Evolutionary conservation across 495 filamentous ascomycete genomes (phyloP).

Genomic region (Aspergillus kassunensis): DNA sequence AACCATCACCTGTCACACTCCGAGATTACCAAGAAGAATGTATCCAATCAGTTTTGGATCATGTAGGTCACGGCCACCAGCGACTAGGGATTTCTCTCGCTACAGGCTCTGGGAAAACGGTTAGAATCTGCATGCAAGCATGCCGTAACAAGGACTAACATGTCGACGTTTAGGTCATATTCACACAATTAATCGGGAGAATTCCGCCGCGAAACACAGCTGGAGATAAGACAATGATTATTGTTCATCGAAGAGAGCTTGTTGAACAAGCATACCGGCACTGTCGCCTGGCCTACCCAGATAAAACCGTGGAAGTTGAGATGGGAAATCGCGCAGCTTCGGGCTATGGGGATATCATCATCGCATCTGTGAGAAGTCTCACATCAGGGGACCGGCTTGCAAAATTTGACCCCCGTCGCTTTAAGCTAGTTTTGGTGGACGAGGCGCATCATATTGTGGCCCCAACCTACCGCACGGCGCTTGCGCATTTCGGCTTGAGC

Average conservation of each 20-base stretch:
- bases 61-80: slow-evolving; percentile 69
- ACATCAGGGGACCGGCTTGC: slow-evolving; percentile 64
- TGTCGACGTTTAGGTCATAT: slow-evolving; percentile 64
- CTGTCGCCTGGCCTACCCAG: slow-evolving; percentile 74
- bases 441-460: slow-evolving; percentile 98
- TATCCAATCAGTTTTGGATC: slow-evolving; percentile 75
- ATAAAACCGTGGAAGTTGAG: slow-evolving; percentile 78
- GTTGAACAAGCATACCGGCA: slow-evolving; percentile 90
- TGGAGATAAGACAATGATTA: slow-evolving; percentile 78
- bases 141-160: not conserved
- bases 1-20: slow-evolving; percentile 47
- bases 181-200: slow-evolving; percentile 89
- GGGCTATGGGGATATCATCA: slow-evolving; percentile 82
- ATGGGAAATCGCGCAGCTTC: slow-evolving; percentile 74
- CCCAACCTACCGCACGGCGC: slow-evolving; percentile 62
- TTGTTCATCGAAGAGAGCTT: slow-evolving; percentile 91
- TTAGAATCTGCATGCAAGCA: slow-evolving; percentile 26
- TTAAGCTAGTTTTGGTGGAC: slow-evolving; percentile 92
- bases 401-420: slow-evolving; percentile 75
- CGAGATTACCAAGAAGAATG: slow-evolving; percentile 84
- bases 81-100: slow-evolving; percentile 86
- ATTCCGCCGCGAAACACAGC: slow-evolving; percentile 52
- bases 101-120: slow-evolving; percentile 91
- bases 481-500: slow-evolving; percentile 72
- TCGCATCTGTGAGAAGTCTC: slow-evolving; percentile 86